A percentile compares a stretch with the other conserved stretches of the same genome.
phyloP scores from a whole-genome alignment of 1,284 basidiomycete genomes.

The Ganoderma meredithae region DNA sequence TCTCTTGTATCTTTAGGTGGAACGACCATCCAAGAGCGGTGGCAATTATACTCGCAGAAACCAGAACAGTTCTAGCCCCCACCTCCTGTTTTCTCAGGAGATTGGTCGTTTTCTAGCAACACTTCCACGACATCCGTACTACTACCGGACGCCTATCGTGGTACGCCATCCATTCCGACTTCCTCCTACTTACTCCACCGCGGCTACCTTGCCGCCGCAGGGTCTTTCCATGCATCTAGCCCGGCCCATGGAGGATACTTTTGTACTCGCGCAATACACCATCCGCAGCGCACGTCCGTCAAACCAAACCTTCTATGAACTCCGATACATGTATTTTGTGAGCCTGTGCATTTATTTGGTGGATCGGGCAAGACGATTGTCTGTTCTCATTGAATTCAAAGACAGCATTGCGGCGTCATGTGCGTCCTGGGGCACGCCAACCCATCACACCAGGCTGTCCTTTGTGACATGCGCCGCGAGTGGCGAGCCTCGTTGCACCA shows the following conservation, averaged over 20 bases:
- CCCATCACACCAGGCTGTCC: background rate
- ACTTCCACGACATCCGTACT: background rate
- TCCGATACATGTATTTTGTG: background rate
- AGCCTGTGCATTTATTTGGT: background rate
- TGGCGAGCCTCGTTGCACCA: background rate
- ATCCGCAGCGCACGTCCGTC: background rate
- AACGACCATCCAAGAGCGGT: background rate
- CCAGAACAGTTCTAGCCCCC: background rate
- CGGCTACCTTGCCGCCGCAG: background rate
- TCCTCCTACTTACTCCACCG: background rate
- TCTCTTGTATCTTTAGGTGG: background rate
- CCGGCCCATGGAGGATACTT: background rate
- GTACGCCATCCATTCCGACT: background rate
- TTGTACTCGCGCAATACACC: background rate
- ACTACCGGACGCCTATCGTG: background rate
- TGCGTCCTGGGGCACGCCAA: background rate
- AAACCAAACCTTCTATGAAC: background rate
- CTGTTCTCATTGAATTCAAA: conserved; percentile 2
- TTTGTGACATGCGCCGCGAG: background rate
- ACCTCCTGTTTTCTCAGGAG: conserved; percentile 6
- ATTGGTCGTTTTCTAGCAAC: background rate
- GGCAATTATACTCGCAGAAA: conserved; percentile 4
- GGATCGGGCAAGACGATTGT: background rate
- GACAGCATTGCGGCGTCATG: background rate
- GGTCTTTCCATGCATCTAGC: background rate